phyloP scores from a whole-genome alignment of 768 basidiomycete genomes.

The Dentipellis sp. region DNA sequence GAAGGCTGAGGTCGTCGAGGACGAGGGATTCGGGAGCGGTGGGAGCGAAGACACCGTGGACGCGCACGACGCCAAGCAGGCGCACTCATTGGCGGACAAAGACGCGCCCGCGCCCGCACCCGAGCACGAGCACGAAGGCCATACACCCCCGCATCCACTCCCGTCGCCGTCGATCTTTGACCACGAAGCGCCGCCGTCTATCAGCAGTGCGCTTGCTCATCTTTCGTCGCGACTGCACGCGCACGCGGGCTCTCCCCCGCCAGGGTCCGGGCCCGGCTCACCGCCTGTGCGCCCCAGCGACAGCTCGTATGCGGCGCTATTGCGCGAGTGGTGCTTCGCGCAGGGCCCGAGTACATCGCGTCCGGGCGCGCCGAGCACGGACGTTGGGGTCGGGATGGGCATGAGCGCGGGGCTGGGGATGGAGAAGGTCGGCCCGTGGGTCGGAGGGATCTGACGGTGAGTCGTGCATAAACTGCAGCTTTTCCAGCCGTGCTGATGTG shows the following conservation, averaged over 20 bases:
- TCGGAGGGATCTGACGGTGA: too few species aligned
- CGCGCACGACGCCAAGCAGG: background rate
- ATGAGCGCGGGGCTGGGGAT: too few species aligned
- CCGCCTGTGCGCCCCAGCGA: constrained; percentile 1
- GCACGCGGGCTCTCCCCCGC: constrained; percentile 5
- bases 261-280: background rate
- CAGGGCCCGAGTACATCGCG: constrained; percentile 3
- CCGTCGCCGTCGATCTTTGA: background rate
- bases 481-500: too few species aligned
- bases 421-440: too few species aligned
- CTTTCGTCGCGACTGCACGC: too few species aligned
- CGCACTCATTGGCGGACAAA: too few species aligned
- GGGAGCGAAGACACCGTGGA: background rate
- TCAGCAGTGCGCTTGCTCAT: constrained; percentile 1
- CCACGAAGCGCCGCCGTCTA: background rate
- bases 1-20: constrained; percentile 4
- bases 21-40: constrained; percentile 12
- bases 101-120: constrained; percentile 4
- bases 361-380: too few species aligned
- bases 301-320: constrained; percentile 10
- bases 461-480: too few species aligned
- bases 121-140: constrained; percentile 2
- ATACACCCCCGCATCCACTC: constrained; percentile 7
- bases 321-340: constrained; percentile 16
- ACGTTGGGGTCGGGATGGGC: too few species aligned